A percentile compares a stretch with the other conserved stretches of the same genome.
Evolutionary conservation across 2,329 filamentous ascomycete genomes (phyloP).

Genomic region (Penicillium sp.): DNA sequence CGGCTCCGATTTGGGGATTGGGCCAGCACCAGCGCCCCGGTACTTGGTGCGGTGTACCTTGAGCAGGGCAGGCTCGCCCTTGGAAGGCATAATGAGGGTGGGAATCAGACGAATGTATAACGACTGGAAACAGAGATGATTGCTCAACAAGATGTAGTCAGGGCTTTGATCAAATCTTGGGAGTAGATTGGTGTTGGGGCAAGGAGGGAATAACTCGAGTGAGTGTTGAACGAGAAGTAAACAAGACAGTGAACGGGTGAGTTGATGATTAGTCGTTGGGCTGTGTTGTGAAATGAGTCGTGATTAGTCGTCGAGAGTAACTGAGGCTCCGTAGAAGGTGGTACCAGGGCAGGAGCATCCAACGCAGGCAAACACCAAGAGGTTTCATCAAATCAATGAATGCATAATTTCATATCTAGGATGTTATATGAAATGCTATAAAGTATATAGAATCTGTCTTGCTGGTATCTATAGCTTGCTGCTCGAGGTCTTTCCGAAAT

Average conservation of each 20-base stretch:
- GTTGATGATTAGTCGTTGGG: not conserved
- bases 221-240: not conserved
- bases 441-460: not conserved
- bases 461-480: conserved; percentile 38
- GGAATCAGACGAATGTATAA: not conserved
- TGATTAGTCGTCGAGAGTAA: not conserved
- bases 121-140: not conserved
- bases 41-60: not conserved
- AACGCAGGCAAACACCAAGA: not conserved
- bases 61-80: not conserved
- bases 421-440: not conserved
- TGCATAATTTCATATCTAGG: not conserved
- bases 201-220: not conserved
- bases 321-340: not conserved
- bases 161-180: not conserved
- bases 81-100: not conserved
- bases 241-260: not conserved
- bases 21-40: not conserved
- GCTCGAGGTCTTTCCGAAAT: conserved; percentile 52
- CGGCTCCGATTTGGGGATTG: not conserved
- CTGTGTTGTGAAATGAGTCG: no score
- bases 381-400: not conserved
- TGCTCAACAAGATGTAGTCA: not conserved
- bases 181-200: not conserved
- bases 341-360: not conserved